Base-by-base conservation (phyloP, 345 rosid species). In the Excoecaria agallocha region DNA sequence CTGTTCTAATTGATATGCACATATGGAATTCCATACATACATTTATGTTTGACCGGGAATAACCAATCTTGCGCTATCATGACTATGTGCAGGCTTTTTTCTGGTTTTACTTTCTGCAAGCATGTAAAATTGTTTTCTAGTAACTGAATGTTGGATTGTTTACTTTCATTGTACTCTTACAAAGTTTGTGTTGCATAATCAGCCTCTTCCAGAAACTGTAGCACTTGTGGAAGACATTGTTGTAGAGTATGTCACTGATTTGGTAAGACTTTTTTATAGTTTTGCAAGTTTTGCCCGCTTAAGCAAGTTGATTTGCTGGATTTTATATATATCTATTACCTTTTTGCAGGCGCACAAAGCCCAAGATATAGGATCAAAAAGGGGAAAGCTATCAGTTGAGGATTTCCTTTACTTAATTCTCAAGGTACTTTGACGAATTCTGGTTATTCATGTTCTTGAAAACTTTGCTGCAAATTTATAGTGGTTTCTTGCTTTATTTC, bases 181-280 rank as follows among this genome's bases (percentile, higher is more conserved):
- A 39, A 37, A 39, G 68, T 66, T 35, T n/a, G 62, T 76, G 45
- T 46, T 58, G 69, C 60, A 16, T 81, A 51, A 73, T 72, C 89
- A 93, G 99, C 94, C 97, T 16, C 93, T 91, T 84, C 97, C 96
- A 61, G 97, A 95, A 84, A 82, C 86, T n/a, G 93, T 95, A 82
- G 90, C 96, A 1, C 97, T 93, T 69, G 91, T 91, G 64, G 96
- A 94, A 79, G 98, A 94, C 83, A 89, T 94, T 81, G 97, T 91
- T 61, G 88, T 95, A 71, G 98, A 95, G 77, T 93, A 91, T 50
- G 94, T 91, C 56, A 90, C 93, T 24, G 98, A 95, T 85, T 64
- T 93, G 92, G 99, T 93, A 86, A 59, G 82, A 61, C 51, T 76
- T 16, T 16, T 12, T 51, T 81, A 55, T 70, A 48, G 13, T 15